Evolutionary conservation across 352 stramenopile species (phyloP), one percentile per base, ranked within the genome.

Genomic region (Phytophthora ohioensis): DNA sequence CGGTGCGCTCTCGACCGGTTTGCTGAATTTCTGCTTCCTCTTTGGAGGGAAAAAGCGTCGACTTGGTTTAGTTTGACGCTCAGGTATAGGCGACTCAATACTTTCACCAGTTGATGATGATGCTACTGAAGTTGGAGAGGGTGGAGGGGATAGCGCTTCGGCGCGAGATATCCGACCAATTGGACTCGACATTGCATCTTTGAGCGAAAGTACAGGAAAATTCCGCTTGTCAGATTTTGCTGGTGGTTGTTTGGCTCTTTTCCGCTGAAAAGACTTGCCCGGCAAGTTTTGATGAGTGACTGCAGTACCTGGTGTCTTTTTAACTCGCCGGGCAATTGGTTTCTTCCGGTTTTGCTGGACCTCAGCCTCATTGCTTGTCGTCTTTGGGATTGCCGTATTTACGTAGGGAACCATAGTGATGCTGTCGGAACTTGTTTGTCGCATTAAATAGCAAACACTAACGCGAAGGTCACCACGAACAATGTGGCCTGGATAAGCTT

Each of bases 111-210:
- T n/a, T 27, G 76, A 64, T 17, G 61, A 63, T 10, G 83, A 91
- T 3, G 78, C 75, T 27, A 76, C 70, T 32, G 84, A 91, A 15
- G 80, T 83, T 8, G 81, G 81, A 5, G 84, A 90, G 1, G 84
- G 80, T 8, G 81, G 84, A 7, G 84, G 81, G 9, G 80, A 89
- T 0, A 89, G 71, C 9, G 61, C 84, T 68, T 89, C 80, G 4
- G 78, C 76, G 31, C 75, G 69, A 12, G 75, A 71, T 47, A 78
- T 78, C 17, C 55, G 57, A 12, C 41, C 58, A 39, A 67, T 73
- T 34, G 65, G 64, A 51, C 60, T 51, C 7, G 59, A 31, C 35
- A 64, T 38, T 2, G 57, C 56, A 45, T 68, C 38, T 48, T 66
- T 76, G 27, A 65, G 48, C 13, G 64, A 74, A 31, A 57, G 47